A percentile compares a stretch with the other conserved stretches of the same genome.
These are phyloP conservation scores for Calonectria pauciramosa DNA, from an alignment of 2,329 filamentous ascomycete species.

Conservation along the genomic window DNA sequence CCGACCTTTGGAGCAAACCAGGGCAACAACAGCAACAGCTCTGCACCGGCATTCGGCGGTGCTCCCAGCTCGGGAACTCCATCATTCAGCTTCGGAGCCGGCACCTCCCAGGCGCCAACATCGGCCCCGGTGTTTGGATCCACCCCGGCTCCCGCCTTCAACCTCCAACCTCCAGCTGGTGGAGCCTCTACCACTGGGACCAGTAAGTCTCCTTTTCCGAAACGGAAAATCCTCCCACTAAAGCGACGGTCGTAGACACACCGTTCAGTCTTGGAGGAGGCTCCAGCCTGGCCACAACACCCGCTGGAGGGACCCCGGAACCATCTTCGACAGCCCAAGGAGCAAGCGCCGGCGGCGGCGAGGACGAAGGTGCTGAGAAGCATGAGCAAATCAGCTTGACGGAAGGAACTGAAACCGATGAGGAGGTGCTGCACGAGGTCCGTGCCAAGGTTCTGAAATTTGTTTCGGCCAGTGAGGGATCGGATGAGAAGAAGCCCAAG, in stretches of 20 bases:
- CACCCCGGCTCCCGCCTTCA: conserved; percentile 52
- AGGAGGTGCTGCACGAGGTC: conserved; percentile 78
- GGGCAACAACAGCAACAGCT: conserved; percentile 33
- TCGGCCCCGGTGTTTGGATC: conserved; percentile 51
- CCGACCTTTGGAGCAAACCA: conserved; percentile 47
- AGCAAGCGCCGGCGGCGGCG: conserved; percentile 50
- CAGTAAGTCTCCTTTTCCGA: conserved; percentile 60
- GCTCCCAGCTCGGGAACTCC: conserved; percentile 49
- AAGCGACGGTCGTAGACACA: conserved; percentile 65
- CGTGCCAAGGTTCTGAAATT: conserved; percentile 79
- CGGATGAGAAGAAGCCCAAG: conserved; percentile 60
- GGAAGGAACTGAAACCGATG: conserved; percentile 77
- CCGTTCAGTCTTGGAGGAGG: conserved; percentile 70
- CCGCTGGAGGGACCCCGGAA: conserved; percentile 71
- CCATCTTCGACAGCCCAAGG: conserved; percentile 63
- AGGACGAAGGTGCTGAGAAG: conserved; percentile 69
- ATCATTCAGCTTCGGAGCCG: conserved; percentile 56
- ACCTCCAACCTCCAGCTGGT: conserved; percentile 58
- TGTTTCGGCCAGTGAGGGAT: conserved; percentile 61
- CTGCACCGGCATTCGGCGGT: conserved; percentile 50
- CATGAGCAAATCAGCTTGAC: conserved; percentile 80
- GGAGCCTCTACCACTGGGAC: conserved; percentile 61
- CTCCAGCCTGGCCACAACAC: conserved; percentile 73
- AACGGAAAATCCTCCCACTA: conserved; percentile 60
- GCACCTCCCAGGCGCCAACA: conserved; percentile 45